phyloP scores from a whole-genome alignment of 192 early-diverging fungal species.

The Piromyces sp. region DNA sequence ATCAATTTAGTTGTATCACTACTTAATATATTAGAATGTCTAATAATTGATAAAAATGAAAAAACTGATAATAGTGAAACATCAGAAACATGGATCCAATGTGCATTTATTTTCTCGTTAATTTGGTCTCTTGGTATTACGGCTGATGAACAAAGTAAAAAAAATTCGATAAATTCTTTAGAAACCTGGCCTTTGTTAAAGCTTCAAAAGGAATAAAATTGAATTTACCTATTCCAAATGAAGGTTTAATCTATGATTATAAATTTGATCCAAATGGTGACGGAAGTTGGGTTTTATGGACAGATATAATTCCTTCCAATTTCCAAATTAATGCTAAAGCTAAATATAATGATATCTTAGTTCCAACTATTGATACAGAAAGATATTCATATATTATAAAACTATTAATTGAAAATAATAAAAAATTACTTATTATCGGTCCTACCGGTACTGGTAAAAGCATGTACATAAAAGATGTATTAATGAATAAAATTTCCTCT shows the following conservation, averaged over 20 bases:
- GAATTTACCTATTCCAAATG: conserved; percentile 19
- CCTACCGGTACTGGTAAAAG: conserved; percentile 43
- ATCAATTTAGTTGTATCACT: conserved; percentile 26
- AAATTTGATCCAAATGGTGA: conserved; percentile 22
- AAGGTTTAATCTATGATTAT: conserved; percentile 30
- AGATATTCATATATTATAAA: conserved; percentile 30
- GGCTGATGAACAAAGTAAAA: conserved; percentile 22
- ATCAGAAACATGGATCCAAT: conserved; percentile 30
- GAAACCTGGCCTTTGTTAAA: conserved; percentile 2
- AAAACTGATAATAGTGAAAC: conserved; percentile 6
- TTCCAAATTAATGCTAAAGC: conserved; percentile 30
- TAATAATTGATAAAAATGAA: conserved; percentile 17
- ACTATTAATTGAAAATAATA: conserved; percentile 22
- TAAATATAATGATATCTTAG: conserved; percentile 39
- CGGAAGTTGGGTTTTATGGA: conserved; percentile 23
- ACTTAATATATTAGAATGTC: conserved; percentile 32
- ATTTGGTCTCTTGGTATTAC: conserved; percentile 33
- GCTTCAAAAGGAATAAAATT: conserved; percentile 13
- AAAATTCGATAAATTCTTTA: conserved; percentile 20
- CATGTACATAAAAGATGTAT: conserved; percentile 34
- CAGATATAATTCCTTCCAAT: conserved; percentile 19
- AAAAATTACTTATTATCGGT: conserved; percentile 35
- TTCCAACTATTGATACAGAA: conserved; percentile 37
- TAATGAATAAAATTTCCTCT: conserved; percentile 24
- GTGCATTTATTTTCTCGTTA: conserved; percentile 24